A percentile compares a stretch with the other conserved stretches of the same genome.
These are phyloP conservation scores for Rhizodiscina lignyota DNA, from an alignment of 495 filamentous ascomycete genomes.

Conservation along the genomic window DNA sequence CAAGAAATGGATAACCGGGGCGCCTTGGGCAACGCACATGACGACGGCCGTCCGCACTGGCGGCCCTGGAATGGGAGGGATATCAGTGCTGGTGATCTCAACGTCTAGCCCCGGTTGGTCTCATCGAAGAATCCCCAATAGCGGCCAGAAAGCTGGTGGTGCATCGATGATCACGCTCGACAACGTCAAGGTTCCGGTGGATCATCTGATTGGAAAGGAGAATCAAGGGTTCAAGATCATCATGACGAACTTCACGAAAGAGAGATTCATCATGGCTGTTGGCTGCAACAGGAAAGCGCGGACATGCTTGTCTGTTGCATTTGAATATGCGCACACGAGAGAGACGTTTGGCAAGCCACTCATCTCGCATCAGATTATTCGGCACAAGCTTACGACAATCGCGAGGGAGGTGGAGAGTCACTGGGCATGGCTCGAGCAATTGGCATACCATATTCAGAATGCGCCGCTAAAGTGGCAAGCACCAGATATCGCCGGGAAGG, in stretches of 20 bases:
- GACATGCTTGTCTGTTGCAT: conserved; percentile 15
- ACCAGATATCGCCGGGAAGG: conserved; percentile 20
- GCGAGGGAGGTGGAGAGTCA: conserved; percentile 22
- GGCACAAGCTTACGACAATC: conserved; percentile 19
- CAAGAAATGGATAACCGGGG: conserved; percentile 20
- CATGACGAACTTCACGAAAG: conserved; percentile 25
- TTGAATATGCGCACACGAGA: conserved; percentile 21
- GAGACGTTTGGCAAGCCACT: conserved; percentile 23
- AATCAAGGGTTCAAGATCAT: conserved; percentile 22
- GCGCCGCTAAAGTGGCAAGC: conserved; percentile 16
- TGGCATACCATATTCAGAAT: conserved; percentile 21
- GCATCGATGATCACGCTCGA: conserved; percentile 21
- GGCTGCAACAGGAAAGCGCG: conserved; percentile 23
- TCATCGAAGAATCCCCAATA: conserved; percentile 11
- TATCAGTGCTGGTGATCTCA: conserved; percentile 16
- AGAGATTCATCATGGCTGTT: conserved; percentile 23
- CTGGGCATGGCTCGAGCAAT: conserved; percentile 30
- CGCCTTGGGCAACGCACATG: conserved; percentile 18
- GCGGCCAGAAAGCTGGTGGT: conserved; percentile 21
- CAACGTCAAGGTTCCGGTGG: conserved; percentile 20
- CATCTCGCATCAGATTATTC: conserved; percentile 21
- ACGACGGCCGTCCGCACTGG: conserved; percentile 18
- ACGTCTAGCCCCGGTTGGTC: conserved; percentile 8
- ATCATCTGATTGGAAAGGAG: conserved; percentile 22
- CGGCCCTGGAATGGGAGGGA: conserved; percentile 13